Evolutionary conservation across 176 grass and related monocot genomes (phyloP).

Genomic region (Ananas comosus): DNA sequence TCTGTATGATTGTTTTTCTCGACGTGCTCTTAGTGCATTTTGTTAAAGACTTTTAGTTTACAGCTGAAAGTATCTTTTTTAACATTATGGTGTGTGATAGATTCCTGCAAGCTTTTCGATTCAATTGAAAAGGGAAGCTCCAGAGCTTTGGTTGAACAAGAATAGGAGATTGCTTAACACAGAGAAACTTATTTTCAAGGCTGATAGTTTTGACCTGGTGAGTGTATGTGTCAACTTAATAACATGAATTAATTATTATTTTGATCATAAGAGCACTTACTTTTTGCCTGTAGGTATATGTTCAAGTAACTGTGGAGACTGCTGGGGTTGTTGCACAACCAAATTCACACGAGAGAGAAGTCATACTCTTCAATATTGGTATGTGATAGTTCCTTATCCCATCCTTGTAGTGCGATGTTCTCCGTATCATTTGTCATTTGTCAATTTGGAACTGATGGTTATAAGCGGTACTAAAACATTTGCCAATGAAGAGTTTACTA

Average conservation of each 20-base stretch:
- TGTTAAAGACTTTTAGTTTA: not conserved
- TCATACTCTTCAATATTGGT: constrained; percentile 82
- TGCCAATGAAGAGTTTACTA: no score
- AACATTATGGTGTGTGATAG: constrained; percentile 19
- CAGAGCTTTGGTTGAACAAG: constrained; percentile 26
- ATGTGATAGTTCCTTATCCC: constrained; percentile 2
- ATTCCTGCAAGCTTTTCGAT: constrained; percentile 76
- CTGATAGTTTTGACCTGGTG: constrained; percentile 35
- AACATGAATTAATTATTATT: not conserved
- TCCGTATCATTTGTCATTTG: no score
- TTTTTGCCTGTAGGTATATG: constrained; percentile 43
- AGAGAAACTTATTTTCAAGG: constrained; percentile 83
- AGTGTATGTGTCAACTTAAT: not conserved
- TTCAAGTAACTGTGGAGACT: constrained; percentile 56
- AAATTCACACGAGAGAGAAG: constrained; percentile 46
- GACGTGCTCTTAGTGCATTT: not conserved
- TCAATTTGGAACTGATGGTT: no score
- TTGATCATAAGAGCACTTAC: not conserved
- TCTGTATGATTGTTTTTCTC: constrained; percentile 51
- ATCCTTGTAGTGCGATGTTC: not conserved
- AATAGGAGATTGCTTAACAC: constrained; percentile 89
- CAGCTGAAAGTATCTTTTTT: not conserved
- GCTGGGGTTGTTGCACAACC: constrained; percentile 58
- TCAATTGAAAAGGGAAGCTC: constrained; percentile 19
- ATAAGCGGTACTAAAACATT: no score